Base-by-base conservation (phyloP, 345 rosid genomes). In the Combretum micranthum region DNA sequence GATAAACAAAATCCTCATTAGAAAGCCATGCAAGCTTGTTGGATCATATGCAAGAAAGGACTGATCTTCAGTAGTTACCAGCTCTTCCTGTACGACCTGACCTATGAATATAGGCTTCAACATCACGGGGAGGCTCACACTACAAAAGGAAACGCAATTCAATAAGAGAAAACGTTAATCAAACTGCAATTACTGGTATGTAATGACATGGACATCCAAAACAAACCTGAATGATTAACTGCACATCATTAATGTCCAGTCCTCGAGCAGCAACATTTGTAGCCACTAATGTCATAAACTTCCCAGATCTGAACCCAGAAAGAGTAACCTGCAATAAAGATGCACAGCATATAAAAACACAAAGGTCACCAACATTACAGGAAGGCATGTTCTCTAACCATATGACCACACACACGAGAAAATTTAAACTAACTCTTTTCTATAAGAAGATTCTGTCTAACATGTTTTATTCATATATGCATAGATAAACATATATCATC, bases 31-130 rank as follows among this genome's bases (percentile, higher is more conserved):
- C 39, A 32, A 5, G 9, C 39, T 4, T 32, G 39, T 7, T 7
- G 10, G 39, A 32, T 32, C 39, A 4, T 4, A 32, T 4, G 39
- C 9, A 7, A 7, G 9, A 32, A 4, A 32, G 39, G 39, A 32
- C 39, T 53, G 23, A n/a, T 25, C 4, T 22, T 47, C 19, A 49
- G 32, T 49, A 45, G 53, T 32, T 73, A 87, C 99, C 97, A 57
- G 97, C 99, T 76, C 99, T 85, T 75, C 99, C 99, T 5, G 99
- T 94, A 55, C 97, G 83, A 61, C 99, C 99, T 56, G 99, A 94
- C 51, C 99, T 84, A 77, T 94, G 99, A 19, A 94, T 94, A 45
- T 94, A 94, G 15, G 83, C 96, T 80, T 94, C 97, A 22, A 90
- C 95, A 51, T 90, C 99, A 49, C 92, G 96, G 11, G 99, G 99